Conservation (phyloP, 2,329 filamentous ascomycete genomes). For the Cercospora berteroae region DNA sequence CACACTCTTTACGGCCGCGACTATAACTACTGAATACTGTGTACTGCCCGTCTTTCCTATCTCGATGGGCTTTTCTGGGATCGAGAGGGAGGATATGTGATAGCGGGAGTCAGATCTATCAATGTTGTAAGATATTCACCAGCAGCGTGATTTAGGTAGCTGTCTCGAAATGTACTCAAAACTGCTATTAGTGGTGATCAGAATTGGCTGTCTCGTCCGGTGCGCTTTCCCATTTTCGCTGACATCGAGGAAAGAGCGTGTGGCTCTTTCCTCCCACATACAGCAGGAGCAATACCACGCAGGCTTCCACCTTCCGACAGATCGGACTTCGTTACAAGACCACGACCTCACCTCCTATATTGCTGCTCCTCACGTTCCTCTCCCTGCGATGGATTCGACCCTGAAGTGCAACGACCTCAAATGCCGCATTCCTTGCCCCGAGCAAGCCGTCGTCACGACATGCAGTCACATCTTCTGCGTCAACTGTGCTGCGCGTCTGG, state of each 20-base stretch:
- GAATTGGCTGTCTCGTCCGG: background rate
- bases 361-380: too few relatives aligned
- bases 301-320: background rate
- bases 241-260: background rate
- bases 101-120: background rate
- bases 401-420: conserved; percentile 78
- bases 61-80: background rate
- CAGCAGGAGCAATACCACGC: background rate
- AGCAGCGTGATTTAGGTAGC: conserved; percentile 3
- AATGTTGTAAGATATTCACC: conserved; percentile 11
- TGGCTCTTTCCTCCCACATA: background rate
- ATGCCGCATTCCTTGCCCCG: conserved; percentile 67
- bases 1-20: conserved; percentile 23
- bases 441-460: conserved; percentile 78
- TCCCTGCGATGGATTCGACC: conserved; percentile 63
- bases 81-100: background rate
- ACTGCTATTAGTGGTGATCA: background rate
- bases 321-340: background rate
- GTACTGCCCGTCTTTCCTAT: conserved; percentile 1
- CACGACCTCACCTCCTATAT: background rate
- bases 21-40: conserved; percentile 12
- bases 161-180: conserved; percentile 6
- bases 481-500: conserved; percentile 65
- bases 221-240: background rate
- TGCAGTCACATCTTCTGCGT: conserved; percentile 91